Percentiles rank a stretch among this genome's conserved stretches.
phyloP scores from a whole-genome alignment of 2,329 filamentous ascomycete genomes.

The Penicillium sumatraense region DNA sequence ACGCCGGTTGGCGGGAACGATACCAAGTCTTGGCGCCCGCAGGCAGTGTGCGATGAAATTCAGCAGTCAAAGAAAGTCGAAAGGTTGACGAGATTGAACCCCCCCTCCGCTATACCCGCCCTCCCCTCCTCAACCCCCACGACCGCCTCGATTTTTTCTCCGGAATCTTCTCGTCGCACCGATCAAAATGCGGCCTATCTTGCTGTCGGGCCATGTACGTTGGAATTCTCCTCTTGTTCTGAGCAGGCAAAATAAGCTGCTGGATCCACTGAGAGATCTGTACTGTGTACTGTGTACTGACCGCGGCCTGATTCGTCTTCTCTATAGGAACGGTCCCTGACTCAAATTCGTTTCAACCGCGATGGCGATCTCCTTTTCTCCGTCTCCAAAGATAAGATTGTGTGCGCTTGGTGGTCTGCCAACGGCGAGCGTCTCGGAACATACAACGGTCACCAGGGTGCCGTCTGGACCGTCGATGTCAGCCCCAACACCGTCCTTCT shows the following conservation, averaged over 20 bases:
- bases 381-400: slow-evolving; percentile 92
- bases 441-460: slow-evolving; percentile 95
- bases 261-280: slow-evolving; percentile 25
- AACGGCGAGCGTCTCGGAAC: slow-evolving; percentile 97
- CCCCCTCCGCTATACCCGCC: slow-evolving; percentile 35
- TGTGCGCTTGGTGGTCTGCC: slow-evolving; percentile 95
- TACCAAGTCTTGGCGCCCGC: slow-evolving; percentile 39
- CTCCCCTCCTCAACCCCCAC: slow-evolving; percentile 23
- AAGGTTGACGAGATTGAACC: slow-evolving; percentile 35
- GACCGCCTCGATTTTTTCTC: slow-evolving; percentile 20
- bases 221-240: slow-evolving; percentile 13
- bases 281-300: slow-evolving; percentile 24
- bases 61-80: slow-evolving; percentile 37
- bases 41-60: slow-evolving; percentile 49
- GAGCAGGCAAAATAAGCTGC: slow-evolving; percentile 12
- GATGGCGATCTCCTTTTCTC: slow-evolving; percentile 98
- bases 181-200: slow-evolving; percentile 88
- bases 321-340: slow-evolving; percentile 81
- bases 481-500: slow-evolving; percentile 90
- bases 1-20: slow-evolving; percentile 30
- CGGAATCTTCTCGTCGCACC: slow-evolving; percentile 26
- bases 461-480: slow-evolving; percentile 98
- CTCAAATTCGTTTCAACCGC: slow-evolving; percentile 92
- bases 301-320: slow-evolving; percentile 16
- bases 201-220: slow-evolving; percentile 87